A percentile compares a stretch with the other conserved stretches of the same genome.
Evolutionary conservation across 2,329 filamentous ascomycete species (phyloP).

Genomic region (Meredithiella fracta): DNA sequence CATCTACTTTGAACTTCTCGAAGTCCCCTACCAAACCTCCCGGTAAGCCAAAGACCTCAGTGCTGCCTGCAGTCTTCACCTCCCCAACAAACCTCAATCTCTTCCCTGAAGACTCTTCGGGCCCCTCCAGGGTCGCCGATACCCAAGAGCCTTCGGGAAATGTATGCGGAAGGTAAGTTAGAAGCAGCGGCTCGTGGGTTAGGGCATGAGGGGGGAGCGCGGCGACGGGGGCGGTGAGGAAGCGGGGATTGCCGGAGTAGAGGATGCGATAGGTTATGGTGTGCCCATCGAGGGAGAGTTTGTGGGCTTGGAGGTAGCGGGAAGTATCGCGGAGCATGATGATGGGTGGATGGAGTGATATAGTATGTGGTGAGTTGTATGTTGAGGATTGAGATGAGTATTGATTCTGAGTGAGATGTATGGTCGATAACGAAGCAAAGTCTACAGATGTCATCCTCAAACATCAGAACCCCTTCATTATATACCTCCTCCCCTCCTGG

Average conservation of each 20-base stretch:
- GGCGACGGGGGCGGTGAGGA: neutral
- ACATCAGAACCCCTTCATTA: neutral
- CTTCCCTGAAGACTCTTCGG: neutral
- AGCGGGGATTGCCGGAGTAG: neutral
- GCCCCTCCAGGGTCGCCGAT: neutral
- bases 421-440: too few species aligned
- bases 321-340: neutral
- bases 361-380: too few species aligned
- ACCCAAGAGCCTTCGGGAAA: constrained; percentile 2
- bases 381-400: too few species aligned
- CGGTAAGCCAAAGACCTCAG: neutral
- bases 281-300: constrained; percentile 1
- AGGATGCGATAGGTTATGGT: constrained; percentile 7
- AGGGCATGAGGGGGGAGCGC: constrained; percentile 1
- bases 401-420: too few species aligned
- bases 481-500: neutral
- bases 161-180: neutral
- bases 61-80: neutral
- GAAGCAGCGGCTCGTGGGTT: constrained; percentile 2
- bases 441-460: neutral
- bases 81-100: neutral
- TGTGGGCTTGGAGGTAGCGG: constrained; percentile 4
- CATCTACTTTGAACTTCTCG: neutral
- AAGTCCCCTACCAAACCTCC: neutral
- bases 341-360: neutral